Percentiles rank a stretch among this genome's conserved stretches.
Evolutionary conservation across 2,329 filamentous ascomycete species (phyloP).

Genomic region (Colletotrichum costaricense): DNA sequence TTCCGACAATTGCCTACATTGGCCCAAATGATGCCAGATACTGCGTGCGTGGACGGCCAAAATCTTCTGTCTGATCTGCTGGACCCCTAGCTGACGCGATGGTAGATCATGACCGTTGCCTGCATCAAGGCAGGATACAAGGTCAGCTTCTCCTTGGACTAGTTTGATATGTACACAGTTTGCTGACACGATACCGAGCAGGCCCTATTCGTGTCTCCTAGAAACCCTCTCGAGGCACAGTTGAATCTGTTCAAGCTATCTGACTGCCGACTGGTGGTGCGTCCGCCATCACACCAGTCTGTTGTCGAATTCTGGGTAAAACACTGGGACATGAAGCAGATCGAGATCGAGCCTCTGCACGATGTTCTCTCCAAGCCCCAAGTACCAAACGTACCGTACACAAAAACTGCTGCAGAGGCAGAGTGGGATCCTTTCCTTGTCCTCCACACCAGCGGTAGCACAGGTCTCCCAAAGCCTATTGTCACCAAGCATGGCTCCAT

Average conservation of each 20-base stretch:
- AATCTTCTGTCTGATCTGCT: accelerated
- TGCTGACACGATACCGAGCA: conserved; percentile 24
- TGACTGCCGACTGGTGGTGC: conserved; percentile 52
- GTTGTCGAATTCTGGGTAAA: conserved; percentile 50
- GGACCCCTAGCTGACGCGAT: background rate
- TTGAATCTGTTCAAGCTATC: conserved; percentile 58
- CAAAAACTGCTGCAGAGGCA: conserved; percentile 52
- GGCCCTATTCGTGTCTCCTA: conserved; percentile 57
- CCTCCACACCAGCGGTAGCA: conserved; percentile 59
- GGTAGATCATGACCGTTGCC: conserved; percentile 45
- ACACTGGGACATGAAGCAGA: conserved; percentile 50
- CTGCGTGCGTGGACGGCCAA: conserved; percentile 32
- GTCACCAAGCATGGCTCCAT: conserved; percentile 51
- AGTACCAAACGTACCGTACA: conserved; percentile 48
- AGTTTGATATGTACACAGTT: conserved; percentile 44
- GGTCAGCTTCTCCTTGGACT: conserved; percentile 37
- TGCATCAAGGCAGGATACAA: conserved; percentile 50
- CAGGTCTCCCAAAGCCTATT: conserved; percentile 59
- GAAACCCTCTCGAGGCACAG: conserved; percentile 58
- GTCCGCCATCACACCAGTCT: conserved; percentile 43
- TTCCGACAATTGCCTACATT: conserved; percentile 57
- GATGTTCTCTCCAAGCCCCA: conserved; percentile 49
- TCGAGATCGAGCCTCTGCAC: conserved; percentile 47
- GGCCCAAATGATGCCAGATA: conserved; percentile 56
- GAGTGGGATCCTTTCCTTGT: conserved; percentile 54